A percentile compares a stretch with the other conserved stretches of the same genome.
These are phyloP conservation scores for Phylloporus sp. DNA, from an alignment of 768 basidiomycete species.

Conservation along the genomic window DNA sequence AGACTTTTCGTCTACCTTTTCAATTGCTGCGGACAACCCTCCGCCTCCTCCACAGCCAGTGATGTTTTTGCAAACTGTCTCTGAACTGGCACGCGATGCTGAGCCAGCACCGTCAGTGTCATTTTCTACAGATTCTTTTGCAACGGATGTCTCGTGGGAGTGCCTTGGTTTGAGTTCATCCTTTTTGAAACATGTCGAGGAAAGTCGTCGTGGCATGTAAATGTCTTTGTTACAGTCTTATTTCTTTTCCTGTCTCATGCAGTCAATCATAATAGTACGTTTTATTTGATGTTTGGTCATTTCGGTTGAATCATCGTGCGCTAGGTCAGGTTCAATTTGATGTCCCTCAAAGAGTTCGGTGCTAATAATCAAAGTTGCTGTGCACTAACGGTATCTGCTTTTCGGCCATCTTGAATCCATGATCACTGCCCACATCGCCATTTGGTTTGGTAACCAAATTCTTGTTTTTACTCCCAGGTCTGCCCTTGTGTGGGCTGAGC, in stretches of 20 bases:
- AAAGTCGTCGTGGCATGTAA: background rate
- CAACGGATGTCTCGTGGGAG: conserved; percentile 19
- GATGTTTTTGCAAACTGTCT: conserved; percentile 21
- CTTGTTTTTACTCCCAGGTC: background rate
- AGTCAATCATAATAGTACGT: background rate
- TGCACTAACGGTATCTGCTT: background rate
- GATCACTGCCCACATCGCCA: background rate
- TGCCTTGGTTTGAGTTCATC: conserved; percentile 14
- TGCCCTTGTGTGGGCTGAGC: background rate
- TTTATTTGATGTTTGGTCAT: background rate
- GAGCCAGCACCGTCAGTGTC: background rate
- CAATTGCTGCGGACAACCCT: conserved; percentile 3
- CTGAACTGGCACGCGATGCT: conserved; percentile 18
- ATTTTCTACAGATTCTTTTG: background rate
- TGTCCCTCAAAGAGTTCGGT: no score
- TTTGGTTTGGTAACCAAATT: background rate
- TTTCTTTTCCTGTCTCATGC: background rate
- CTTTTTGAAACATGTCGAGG: conserved; percentile 13
- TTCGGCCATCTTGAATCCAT: background rate
- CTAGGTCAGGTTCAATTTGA: background rate
- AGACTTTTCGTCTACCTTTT: conserved; percentile 59
- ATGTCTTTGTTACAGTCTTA: background rate
- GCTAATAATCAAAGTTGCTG: conserved; percentile 1
- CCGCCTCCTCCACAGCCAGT: conserved; percentile 11
- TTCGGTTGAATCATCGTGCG: background rate